Evolutionary conservation across 2,329 filamentous ascomycete species (phyloP).

Genomic region (Colletotrichum incanum): DNA sequence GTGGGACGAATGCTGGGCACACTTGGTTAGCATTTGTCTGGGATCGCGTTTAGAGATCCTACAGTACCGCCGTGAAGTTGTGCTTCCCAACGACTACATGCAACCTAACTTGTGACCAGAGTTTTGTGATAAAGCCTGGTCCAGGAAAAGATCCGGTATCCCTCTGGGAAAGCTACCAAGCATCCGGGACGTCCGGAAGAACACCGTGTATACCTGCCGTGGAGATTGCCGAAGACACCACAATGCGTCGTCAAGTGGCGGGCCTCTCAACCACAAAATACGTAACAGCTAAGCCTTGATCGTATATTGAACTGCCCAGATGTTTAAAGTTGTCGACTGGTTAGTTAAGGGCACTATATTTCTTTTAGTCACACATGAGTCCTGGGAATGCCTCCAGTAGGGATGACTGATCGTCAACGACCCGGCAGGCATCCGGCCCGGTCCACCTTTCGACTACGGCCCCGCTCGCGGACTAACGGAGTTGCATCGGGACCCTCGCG

Average conservation of each 20-base stretch:
- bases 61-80: background rate
- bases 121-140: background rate
- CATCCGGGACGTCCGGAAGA: background rate
- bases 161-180: background rate
- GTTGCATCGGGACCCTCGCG: background rate
- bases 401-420: too few relatives aligned
- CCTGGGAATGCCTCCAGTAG: background rate
- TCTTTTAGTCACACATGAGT: background rate
- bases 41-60: background rate
- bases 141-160: background rate
- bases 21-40: background rate
- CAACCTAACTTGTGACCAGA: background rate
- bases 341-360: background rate
- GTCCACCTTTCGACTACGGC: slow-evolving; percentile 4
- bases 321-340: background rate
- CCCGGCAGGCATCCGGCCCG: background rate
- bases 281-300: background rate
- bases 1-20: background rate
- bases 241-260: background rate
- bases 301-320: background rate
- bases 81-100: background rate
- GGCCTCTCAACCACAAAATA: background rate
- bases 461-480: slow-evolving; percentile 21
- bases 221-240: background rate
- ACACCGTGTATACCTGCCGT: background rate